These are phyloP conservation scores for Candida nitratophila DNA, from an alignment of 805 yeast genomes.

Conservation along the genomic window DNA sequence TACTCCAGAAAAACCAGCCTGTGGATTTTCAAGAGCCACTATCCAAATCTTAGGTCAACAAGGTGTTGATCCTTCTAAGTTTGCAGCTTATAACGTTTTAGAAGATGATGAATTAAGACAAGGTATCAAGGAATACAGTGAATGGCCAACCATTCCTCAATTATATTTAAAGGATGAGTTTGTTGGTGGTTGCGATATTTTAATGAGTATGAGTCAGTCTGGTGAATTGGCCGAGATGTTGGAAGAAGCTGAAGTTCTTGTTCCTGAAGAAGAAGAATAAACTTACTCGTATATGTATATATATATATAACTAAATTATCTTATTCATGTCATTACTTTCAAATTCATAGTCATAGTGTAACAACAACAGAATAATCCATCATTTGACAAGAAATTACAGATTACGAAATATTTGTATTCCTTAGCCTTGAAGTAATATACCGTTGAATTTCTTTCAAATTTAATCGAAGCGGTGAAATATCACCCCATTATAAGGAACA, in stretches of 20 bases:
- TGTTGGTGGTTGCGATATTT: conserved; percentile 95
- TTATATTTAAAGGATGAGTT: conserved; percentile 86
- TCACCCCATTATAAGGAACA: conserved; percentile 1
- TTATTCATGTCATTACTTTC: too few species aligned
- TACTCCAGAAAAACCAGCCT: conserved; percentile 94
- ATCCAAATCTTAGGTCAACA: conserved; percentile 90
- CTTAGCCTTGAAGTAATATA: conserved; percentile 11
- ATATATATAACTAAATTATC: too few species aligned
- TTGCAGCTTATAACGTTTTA: conserved; percentile 94
- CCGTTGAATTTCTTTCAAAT: neutral
- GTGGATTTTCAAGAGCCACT: conserved; percentile 95
- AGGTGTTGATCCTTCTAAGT: conserved; percentile 93
- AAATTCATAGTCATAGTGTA: too few species aligned
- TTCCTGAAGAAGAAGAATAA: conserved; percentile 65
- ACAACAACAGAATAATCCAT: too few species aligned
- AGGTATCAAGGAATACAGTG: conserved; percentile 90
- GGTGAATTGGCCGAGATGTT: conserved; percentile 89
- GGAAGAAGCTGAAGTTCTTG: conserved; percentile 70
- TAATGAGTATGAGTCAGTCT: conserved; percentile 79
- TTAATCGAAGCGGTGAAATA: neutral
- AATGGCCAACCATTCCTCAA: conserved; percentile 99
- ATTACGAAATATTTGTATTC: conserved; percentile 12
- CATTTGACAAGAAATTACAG: too few species aligned
- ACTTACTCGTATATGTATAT: neutral
- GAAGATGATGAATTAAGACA: conserved; percentile 92